Evolutionary conservation across 2,329 filamentous ascomycete species (phyloP).

Genomic region (Stenocarpella maydis): DNA sequence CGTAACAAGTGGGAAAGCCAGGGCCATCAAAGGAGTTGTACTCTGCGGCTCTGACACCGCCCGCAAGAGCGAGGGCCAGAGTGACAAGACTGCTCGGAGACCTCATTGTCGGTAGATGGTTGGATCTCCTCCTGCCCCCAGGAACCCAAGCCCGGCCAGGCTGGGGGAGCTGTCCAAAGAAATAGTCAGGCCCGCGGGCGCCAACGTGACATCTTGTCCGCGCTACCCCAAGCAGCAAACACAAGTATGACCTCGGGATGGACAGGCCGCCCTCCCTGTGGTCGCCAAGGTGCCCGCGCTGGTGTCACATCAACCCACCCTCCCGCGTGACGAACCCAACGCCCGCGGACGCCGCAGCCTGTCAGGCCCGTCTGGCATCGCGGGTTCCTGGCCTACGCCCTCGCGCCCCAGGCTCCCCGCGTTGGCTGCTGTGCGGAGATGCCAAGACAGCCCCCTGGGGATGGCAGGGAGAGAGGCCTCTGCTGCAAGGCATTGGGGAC

Average conservation of each 20-base stretch:
- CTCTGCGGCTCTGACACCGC: slow-evolving; percentile 34
- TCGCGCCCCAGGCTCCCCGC: not conserved
- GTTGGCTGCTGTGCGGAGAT: slow-evolving; percentile 9
- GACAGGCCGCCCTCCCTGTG: slow-evolving; percentile 14
- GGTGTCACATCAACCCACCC: slow-evolving; percentile 23
- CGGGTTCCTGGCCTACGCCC: slow-evolving; percentile 16
- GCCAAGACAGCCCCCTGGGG: slow-evolving; percentile 8
- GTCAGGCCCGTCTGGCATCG: slow-evolving; percentile 2
- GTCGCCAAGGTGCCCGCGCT: slow-evolving; percentile 16
- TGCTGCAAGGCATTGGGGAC: slow-evolving; percentile 2
- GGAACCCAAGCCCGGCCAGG: not conserved
- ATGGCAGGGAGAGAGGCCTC: not conserved
- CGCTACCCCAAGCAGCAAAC: not conserved
- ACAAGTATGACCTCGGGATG: slow-evolving; percentile 16
- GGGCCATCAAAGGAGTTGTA: slow-evolving; percentile 61
- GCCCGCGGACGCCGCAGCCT: slow-evolving; percentile 24
- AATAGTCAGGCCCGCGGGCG: slow-evolving; percentile 5
- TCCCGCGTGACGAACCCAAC: slow-evolving; percentile 15
- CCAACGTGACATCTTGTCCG: not conserved
- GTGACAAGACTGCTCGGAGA: slow-evolving; percentile 9
- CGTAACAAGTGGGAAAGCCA: slow-evolving; percentile 56
- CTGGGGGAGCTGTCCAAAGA: slow-evolving; percentile 10
- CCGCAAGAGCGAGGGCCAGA: slow-evolving; percentile 27
- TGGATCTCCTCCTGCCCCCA: not conserved
- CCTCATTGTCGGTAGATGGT: slow-evolving; percentile 25